Conservation (phyloP, 441 rosid species). For the Arabidopsis lyrata region DNA sequence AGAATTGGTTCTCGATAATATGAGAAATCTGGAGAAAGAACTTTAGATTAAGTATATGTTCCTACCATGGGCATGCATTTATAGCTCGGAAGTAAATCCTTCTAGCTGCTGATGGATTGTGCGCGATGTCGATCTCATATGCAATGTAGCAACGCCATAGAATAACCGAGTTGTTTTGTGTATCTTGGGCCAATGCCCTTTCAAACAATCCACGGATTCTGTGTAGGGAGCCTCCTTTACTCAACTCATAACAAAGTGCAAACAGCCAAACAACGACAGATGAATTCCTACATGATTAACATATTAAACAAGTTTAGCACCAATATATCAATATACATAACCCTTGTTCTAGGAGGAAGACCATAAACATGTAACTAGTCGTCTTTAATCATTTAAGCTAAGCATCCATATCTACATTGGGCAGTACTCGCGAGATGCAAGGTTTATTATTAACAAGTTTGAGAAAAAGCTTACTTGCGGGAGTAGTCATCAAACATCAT, state of each 20-base stretch:
- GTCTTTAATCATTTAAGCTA: constrained; percentile 5
- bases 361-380: not conserved
- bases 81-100: constrained; percentile 89
- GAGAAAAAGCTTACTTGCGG: constrained; percentile 64
- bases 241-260: constrained; percentile 85
- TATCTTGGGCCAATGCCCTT: constrained; percentile 79
- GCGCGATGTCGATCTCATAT: constrained; percentile 71
- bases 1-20: constrained; percentile 11
- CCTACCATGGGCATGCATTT: constrained; percentile 96
- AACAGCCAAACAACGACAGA: constrained; percentile 78
- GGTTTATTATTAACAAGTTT: constrained; percentile 17
- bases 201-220: constrained; percentile 90
- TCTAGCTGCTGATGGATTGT: constrained; percentile 73
- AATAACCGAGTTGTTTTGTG: constrained; percentile 62
- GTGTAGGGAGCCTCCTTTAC: constrained; percentile 67
- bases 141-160: constrained; percentile 91
- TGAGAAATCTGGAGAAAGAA: not conserved
- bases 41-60: constrained; percentile 20
- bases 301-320: constrained; percentile 26
- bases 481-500: constrained; percentile 72
- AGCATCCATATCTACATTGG: constrained; percentile 16
- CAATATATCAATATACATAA: not conserved
- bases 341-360: constrained; percentile 6
- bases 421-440: not conserved
- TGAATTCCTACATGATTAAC: constrained; percentile 65